Conservation (phyloP, 371 early-diverging fungal genomes). For the Parasitella parasitica region DNA sequence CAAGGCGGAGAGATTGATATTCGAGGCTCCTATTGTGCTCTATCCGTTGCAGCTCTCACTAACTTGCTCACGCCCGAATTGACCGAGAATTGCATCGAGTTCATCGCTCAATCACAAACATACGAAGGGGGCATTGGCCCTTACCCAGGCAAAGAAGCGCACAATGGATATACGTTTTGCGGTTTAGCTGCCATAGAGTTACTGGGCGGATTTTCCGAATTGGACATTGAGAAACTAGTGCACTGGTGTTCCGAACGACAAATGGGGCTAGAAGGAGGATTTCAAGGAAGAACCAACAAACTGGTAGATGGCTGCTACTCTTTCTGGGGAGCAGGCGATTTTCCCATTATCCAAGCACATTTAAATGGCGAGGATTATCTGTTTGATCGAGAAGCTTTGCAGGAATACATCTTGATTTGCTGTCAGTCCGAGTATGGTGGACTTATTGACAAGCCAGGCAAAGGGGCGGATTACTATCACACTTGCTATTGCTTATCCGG, state of each 20-base stretch:
- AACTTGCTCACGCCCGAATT: constrained; percentile 83
- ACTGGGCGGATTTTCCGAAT: constrained; percentile 57
- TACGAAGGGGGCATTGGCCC: constrained; percentile 96
- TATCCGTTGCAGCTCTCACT: constrained; percentile 76
- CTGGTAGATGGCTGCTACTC: constrained; percentile 98
- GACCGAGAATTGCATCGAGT: constrained; percentile 65
- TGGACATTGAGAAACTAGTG: constrained; percentile 62
- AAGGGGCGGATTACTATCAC: constrained; percentile 89
- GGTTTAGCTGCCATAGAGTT: constrained; percentile 89
- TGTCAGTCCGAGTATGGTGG: constrained; percentile 87
- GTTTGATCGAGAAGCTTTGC: constrained; percentile 74
- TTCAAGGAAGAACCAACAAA: constrained; percentile 96
- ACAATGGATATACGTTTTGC: constrained; percentile 97
- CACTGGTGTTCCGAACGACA: constrained; percentile 82
- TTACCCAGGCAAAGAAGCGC: constrained; percentile 90
- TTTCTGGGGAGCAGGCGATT: constrained; percentile 93
- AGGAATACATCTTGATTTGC: constrained; percentile 84
- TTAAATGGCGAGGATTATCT: constrained; percentile 33
- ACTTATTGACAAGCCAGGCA: constrained; percentile 89
- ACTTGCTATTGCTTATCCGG: constrained; percentile 93
- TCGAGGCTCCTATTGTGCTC: constrained; percentile 89
- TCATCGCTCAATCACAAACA: constrained; percentile 77
- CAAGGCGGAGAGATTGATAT: constrained; percentile 94
- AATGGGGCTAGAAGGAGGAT: constrained; percentile 92
- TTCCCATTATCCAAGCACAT: constrained; percentile 69